These are phyloP conservation scores for Diospyros kaki DNA, from an alignment of 148 eudicot species.

Conservation along the genomic window DNA sequence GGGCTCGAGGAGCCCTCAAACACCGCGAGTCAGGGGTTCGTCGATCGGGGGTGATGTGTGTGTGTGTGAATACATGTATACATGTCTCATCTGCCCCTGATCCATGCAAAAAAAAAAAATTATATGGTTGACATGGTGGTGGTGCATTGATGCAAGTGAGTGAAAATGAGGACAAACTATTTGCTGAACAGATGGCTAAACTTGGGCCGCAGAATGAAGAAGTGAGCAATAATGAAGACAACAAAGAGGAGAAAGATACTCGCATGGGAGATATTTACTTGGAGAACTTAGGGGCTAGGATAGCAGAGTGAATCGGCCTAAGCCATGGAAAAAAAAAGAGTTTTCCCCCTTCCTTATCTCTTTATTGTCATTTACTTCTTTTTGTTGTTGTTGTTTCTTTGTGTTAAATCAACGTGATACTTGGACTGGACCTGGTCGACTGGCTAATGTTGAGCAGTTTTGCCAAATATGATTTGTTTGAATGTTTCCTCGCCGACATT, in stretches of 20 bases:
- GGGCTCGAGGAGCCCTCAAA: too few relatives aligned
- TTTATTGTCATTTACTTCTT: background rate
- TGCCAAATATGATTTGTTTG: too few relatives aligned
- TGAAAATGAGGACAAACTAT: conserved; percentile 16
- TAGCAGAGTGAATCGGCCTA: background rate
- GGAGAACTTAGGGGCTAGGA: conserved; percentile 13
- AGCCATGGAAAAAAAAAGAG: too few relatives aligned
- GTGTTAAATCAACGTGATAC: background rate
- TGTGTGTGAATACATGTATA: too few relatives aligned
- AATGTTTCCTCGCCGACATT: too few relatives aligned
- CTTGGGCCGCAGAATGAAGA: conserved; percentile 8
- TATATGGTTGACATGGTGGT: background rate
- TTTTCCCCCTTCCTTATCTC: too few relatives aligned
- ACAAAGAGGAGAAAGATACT: conserved; percentile 15
- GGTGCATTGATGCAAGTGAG: background rate
- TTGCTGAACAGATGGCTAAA: conserved; percentile 12
- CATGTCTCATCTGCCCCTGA: too few relatives aligned
- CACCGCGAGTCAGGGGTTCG: too few relatives aligned
- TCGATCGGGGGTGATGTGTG: too few relatives aligned
- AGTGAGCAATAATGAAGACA: conserved; percentile 9
- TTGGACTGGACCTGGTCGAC: background rate
- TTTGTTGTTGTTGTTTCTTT: background rate
- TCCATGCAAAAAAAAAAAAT: too few relatives aligned
- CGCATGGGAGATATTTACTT: conserved; percentile 17
- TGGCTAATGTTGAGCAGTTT: background rate